A percentile compares a stretch with the other conserved stretches of the same genome.
These are phyloP conservation scores for Penicillium sp. DNA, from an alignment of 2,329 filamentous ascomycete genomes.

Conservation along the genomic window DNA sequence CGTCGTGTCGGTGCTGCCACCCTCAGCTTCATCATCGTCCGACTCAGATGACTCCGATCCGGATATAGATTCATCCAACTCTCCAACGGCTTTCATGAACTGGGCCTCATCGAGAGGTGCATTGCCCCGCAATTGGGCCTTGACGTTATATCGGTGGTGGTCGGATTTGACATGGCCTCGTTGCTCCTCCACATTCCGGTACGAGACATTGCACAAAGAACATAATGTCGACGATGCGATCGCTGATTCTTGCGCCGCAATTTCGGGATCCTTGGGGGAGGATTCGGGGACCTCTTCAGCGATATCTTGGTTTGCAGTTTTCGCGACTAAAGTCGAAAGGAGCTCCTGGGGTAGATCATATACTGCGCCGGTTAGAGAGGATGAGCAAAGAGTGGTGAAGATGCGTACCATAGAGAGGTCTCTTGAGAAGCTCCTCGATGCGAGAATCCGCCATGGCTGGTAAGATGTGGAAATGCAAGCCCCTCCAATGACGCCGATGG, in stretches of 20 bases:
- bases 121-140: slow-evolving; percentile 79
- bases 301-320: slow-evolving; percentile 48
- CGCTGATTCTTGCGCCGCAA: slow-evolving; percentile 44
- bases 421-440: slow-evolving; percentile 49
- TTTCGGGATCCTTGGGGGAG: slow-evolving; percentile 30
- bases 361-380: slow-evolving; percentile 56
- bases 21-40: slow-evolving; percentile 64
- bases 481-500: slow-evolving; percentile 26
- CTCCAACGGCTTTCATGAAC: slow-evolving; percentile 82
- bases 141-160: slow-evolving; percentile 91
- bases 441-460: slow-evolving; percentile 26
- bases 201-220: slow-evolving; percentile 75
- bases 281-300: slow-evolving; percentile 27
- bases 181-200: slow-evolving; percentile 76
- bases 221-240: slow-evolving; percentile 70
- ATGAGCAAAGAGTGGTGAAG: background rate
- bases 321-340: slow-evolving; percentile 67
- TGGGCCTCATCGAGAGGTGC: slow-evolving; percentile 75
- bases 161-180: slow-evolving; percentile 86
- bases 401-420: slow-evolving; percentile 54
- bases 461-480: slow-evolving; percentile 11
- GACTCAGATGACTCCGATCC: slow-evolving; percentile 70
- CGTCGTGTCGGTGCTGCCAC: slow-evolving; percentile 51
- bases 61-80: slow-evolving; percentile 92
- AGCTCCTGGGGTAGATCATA: slow-evolving; percentile 82